phyloP scores from a whole-genome alignment of 78 protist species.

The Mastigamoeba balamuthi region DNA sequence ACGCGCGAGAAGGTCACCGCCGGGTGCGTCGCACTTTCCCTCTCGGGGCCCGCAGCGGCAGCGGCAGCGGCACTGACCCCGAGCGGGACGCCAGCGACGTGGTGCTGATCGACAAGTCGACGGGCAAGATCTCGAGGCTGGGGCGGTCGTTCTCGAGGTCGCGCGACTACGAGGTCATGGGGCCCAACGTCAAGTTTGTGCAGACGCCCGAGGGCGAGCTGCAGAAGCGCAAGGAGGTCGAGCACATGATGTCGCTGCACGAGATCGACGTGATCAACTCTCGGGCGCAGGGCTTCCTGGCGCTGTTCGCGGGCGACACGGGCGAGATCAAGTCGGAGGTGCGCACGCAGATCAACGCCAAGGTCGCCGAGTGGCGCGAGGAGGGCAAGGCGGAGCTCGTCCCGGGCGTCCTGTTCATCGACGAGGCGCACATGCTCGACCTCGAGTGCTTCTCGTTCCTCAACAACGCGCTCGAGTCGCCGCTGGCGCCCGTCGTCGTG shows the following conservation, averaged over 20 bases:
- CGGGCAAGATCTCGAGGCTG: constrained; percentile 85
- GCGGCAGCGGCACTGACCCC: background rate
- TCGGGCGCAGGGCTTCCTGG: constrained; percentile 90
- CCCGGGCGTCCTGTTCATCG: constrained; percentile 98
- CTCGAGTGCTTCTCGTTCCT: constrained; percentile 97
- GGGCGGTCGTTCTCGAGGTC: constrained; percentile 89
- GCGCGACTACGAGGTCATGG: constrained; percentile 92
- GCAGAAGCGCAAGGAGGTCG: constrained; percentile 86
- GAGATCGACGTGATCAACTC: constrained; percentile 98
- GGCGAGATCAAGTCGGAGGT: constrained; percentile 90
- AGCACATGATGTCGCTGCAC: constrained; percentile 91
- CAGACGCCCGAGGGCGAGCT: constrained; percentile 92
- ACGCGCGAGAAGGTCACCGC: constrained; percentile 85
- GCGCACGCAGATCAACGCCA: constrained; percentile 89
- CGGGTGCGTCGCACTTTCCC: constrained; percentile 22
- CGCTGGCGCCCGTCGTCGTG: constrained; percentile 88
- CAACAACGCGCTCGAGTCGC: constrained; percentile 92
- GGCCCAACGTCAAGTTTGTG: constrained; percentile 72
- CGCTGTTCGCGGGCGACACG: constrained; percentile 92
- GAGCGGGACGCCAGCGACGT: constrained; percentile 75
- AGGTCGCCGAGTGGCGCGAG: constrained; percentile 95
- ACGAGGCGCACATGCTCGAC: constrained; percentile 98
- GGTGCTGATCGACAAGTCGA: constrained; percentile 93
- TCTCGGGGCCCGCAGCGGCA: background rate
- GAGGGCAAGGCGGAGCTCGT: constrained; percentile 95